phyloP scores from a whole-genome alignment of 306 rosid species.

The Sechiopsis laciniata region DNA sequence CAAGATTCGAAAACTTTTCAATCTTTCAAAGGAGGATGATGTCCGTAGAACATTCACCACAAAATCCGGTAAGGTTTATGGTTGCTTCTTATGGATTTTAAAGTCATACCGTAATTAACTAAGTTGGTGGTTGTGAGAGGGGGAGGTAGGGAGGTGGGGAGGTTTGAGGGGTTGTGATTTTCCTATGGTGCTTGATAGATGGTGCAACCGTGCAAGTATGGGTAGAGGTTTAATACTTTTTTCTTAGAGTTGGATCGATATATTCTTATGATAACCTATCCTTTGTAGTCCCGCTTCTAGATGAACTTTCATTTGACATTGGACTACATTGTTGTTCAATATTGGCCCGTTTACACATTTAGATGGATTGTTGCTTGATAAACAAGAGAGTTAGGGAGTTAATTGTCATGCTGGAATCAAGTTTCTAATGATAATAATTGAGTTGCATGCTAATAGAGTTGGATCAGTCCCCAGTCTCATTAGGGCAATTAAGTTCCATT shows the following conservation, averaged over 20 bases:
- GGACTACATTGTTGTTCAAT: background rate
- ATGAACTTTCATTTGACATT: background rate
- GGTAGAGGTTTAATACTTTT: too few species aligned
- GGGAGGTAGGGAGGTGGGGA: background rate
- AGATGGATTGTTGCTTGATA: too few species aligned
- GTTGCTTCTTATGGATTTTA: background rate
- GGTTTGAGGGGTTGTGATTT: too few species aligned
- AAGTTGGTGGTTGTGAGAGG: background rate
- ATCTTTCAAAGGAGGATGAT: slow-evolving; percentile 17
- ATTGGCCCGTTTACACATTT: background rate
- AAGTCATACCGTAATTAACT: background rate
- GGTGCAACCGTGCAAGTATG: too few species aligned
- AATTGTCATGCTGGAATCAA: too few species aligned
- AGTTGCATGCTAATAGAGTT: too few species aligned
- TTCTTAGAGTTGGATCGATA: background rate
- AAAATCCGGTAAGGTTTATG: slow-evolving; percentile 31
- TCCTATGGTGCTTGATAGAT: too few species aligned
- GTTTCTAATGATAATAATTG: too few species aligned
- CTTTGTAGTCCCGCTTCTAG: background rate
- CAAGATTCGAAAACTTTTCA: slow-evolving; percentile 50
- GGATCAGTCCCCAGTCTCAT: background rate
- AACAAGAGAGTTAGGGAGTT: background rate
- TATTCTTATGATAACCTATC: background rate
- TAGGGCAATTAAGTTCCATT: background rate
- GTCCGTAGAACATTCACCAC: slow-evolving; percentile 43